phyloP scores from a whole-genome alignment of 2,329 filamentous ascomycete species.

The Apiospora hydei region DNA sequence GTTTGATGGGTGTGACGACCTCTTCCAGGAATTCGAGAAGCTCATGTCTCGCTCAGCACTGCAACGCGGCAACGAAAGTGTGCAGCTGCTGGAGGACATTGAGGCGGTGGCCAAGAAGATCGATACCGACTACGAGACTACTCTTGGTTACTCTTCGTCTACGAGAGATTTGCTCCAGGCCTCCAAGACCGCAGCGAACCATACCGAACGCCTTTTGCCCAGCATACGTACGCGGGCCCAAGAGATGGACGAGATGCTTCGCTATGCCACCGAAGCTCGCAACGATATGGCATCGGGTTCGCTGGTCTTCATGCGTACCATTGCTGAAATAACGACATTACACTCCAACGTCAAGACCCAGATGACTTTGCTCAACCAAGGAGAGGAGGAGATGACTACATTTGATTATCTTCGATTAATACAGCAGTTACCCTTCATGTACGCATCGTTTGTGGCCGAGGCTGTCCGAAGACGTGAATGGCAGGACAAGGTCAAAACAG shows the following conservation, averaged over 20 bases:
- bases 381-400: slow-evolving; percentile 77
- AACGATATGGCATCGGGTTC: slow-evolving; percentile 72
- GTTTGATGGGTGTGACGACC: slow-evolving; percentile 65
- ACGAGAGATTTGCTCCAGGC: slow-evolving; percentile 66
- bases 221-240: slow-evolving; percentile 61
- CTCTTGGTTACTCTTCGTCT: slow-evolving; percentile 72
- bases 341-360: slow-evolving; percentile 76
- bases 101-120: slow-evolving; percentile 88
- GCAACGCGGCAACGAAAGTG: slow-evolving; percentile 67
- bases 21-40: slow-evolving; percentile 70
- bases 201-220: slow-evolving; percentile 68
- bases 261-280: slow-evolving; percentile 68
- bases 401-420: slow-evolving; percentile 84
- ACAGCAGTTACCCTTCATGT: slow-evolving; percentile 85
- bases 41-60: slow-evolving; percentile 61
- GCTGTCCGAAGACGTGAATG: slow-evolving; percentile 87
- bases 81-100: slow-evolving; percentile 81
- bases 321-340: slow-evolving; percentile 80
- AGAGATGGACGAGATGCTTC: slow-evolving; percentile 69
- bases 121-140: slow-evolving; percentile 81
- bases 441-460: slow-evolving; percentile 88
- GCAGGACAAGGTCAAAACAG: slow-evolving; percentile 87
- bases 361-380: slow-evolving; percentile 74
- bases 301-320: slow-evolving; percentile 79
- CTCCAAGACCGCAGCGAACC: slow-evolving; percentile 68